A percentile compares a stretch with the other conserved stretches of the same genome.
Conservation (phyloP, 208 protist genomes). For the Trypanosoma scelopori region DNA sequence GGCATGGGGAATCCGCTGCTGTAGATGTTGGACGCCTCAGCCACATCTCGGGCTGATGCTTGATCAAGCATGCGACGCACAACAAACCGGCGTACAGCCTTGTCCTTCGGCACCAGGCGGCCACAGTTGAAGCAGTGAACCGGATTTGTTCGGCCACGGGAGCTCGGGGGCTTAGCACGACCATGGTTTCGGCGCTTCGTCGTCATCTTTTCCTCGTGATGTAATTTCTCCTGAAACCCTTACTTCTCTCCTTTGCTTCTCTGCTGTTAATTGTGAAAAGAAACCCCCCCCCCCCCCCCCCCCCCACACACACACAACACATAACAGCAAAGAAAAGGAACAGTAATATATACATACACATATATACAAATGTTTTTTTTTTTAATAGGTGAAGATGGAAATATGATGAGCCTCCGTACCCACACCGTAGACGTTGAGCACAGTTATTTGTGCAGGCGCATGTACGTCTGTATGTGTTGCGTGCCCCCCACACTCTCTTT, state of each 20-base stretch:
- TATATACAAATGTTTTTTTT: too few species aligned
- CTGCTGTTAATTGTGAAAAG: background rate
- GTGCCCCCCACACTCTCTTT: background rate
- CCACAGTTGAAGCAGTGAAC: constrained; percentile 94
- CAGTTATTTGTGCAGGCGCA: too few species aligned
- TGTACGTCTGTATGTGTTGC: too few species aligned
- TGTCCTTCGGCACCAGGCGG: constrained; percentile 94
- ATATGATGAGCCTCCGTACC: too few species aligned
- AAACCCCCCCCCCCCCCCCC: too few species aligned
- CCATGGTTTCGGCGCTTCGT: constrained; percentile 94
- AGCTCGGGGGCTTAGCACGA: constrained; percentile 89
- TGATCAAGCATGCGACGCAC: constrained; percentile 98
- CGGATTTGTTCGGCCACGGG: constrained; percentile 88
- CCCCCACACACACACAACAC: too few species aligned
- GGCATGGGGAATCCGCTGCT: constrained; percentile 94
- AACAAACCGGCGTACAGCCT: constrained; percentile 98
- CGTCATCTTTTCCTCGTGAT: constrained; percentile 80
- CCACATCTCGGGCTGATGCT: constrained; percentile 97
- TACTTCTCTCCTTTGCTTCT: constrained; percentile 20
- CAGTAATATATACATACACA: too few species aligned
- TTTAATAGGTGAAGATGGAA: too few species aligned
- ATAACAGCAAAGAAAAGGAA: constrained; percentile 3
- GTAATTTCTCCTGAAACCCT: background rate
- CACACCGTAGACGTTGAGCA: too few species aligned
- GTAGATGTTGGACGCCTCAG: constrained; percentile 93